Conservation (phyloP, 1,139 yeast genomes). For the Magnusiomyces sp. region DNA sequence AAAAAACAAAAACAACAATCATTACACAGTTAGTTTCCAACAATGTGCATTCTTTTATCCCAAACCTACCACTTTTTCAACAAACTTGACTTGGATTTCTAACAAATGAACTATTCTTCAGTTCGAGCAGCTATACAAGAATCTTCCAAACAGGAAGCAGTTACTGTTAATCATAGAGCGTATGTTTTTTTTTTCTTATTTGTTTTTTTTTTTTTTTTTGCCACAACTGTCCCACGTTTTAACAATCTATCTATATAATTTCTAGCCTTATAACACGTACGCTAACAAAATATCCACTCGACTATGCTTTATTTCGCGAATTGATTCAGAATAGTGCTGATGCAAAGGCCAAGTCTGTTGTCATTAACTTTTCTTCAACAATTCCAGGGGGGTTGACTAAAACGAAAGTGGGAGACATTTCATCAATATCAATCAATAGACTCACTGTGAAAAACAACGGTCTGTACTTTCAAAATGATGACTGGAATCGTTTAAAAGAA, state of each 20-base stretch:
- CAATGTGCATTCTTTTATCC: too few species aligned
- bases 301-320: constrained; percentile 35
- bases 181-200: constrained; percentile 16
- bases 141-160: constrained; percentile 23
- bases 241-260: too few species aligned
- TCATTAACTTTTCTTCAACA: constrained; percentile 26
- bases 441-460: constrained; percentile 34
- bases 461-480: constrained; percentile 30
- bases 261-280: constrained; percentile 33
- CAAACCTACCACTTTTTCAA: too few species aligned
- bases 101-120: constrained; percentile 25
- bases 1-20: too few species aligned
- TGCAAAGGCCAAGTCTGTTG: constrained; percentile 33
- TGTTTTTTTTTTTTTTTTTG: not conserved
- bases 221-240: too few species aligned
- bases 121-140: constrained; percentile 17
- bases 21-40: too few species aligned
- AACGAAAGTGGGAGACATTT: constrained; percentile 21
- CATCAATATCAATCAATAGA: constrained; percentile 25
- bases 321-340: constrained; percentile 37
- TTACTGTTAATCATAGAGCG: constrained; percentile 36
- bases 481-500: constrained; percentile 35
- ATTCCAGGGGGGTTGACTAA: constrained; percentile 12
- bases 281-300: constrained; percentile 36
- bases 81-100: too few species aligned